A percentile compares a stretch with the other conserved stretches of the same genome.
Conservation (phyloP, 495 filamentous ascomycete species). For the Glonium stellatum region DNA sequence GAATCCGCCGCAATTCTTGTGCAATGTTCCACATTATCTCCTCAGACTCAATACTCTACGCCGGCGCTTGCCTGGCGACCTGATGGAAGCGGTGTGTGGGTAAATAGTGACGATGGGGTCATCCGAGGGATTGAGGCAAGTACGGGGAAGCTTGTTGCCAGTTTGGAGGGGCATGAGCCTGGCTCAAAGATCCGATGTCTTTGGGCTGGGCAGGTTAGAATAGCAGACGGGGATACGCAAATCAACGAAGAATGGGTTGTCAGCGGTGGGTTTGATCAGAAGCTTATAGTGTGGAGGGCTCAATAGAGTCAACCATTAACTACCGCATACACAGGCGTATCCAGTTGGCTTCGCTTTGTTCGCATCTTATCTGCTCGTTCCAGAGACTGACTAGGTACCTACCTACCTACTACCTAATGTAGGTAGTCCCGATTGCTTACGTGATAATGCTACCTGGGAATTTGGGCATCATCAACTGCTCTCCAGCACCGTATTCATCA, state of each 20-base stretch:
- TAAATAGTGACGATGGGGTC: constrained; percentile 63
- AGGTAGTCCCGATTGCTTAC: too few relatives aligned
- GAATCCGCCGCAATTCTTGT: constrained; percentile 56
- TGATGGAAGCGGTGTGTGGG: constrained; percentile 58
- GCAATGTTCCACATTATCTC: constrained; percentile 54
- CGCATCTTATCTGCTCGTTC: too few relatives aligned
- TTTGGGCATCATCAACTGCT: too few relatives aligned
- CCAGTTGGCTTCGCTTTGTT: neutral
- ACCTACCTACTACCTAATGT: too few relatives aligned
- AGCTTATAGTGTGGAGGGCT: constrained; percentile 53
- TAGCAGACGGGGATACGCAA: constrained; percentile 25
- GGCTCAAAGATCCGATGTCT: constrained; percentile 60
- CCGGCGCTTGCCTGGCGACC: constrained; percentile 60
- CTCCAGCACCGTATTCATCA: too few relatives aligned
- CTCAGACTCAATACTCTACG: constrained; percentile 62
- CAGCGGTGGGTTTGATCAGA: constrained; percentile 64
- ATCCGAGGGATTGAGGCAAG: constrained; percentile 57
- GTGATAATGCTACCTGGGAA: too few relatives aligned
- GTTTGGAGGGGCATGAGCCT: constrained; percentile 49
- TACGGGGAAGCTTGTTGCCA: constrained; percentile 51
- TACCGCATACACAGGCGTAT: neutral
- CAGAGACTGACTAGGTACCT: too few relatives aligned
- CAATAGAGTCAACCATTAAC: neutral
- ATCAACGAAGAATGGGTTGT: constrained; percentile 48
- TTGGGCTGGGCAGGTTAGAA: constrained; percentile 52